Base-by-base conservation (phyloP, 2,329 filamentous ascomycete genomes). In the Celoporthe dispersa region DNA sequence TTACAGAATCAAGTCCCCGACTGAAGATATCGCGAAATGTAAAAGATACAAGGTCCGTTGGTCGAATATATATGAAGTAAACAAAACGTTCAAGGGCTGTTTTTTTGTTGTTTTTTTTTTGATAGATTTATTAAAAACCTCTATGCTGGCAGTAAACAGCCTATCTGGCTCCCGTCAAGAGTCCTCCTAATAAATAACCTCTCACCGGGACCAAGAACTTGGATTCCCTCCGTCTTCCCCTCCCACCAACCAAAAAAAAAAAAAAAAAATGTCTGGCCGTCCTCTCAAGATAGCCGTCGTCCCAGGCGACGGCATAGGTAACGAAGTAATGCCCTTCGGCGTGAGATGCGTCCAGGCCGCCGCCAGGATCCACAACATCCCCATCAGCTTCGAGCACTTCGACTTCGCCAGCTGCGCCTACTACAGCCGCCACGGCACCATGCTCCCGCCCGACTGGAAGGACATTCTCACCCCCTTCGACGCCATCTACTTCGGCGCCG, bases 271-370 rank as follows among this genome's bases (percentile, higher is more conserved):
- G 69, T 12, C 69, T 19, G 53, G 7, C 33, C 51, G 66, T 7
- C 44, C 62, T 3, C 59, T 70, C 16, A 68, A 69, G 9, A 89
- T 91, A 71, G 89, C 89, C n/a, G 85, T 84, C 39, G 90, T 92
- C 68, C 89, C 90, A 0, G 91, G 88, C 9, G 90, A 92, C 75
- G 90, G 90, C 67, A 92, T 92, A 71, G 90, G 91, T 1, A 85
- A 85, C 1, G 91, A 92, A 78, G 90, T 92, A 14, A 87, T 91
- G 78, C 81, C 84, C 41, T 88, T 88, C 1, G 89, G 88, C 2
- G 86, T 92, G 6, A 81, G 84, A 37, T 90, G 88, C 12, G 82
- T 92, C 64, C 79, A 90, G 74, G 84, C 84, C 14, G 79, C 86
- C 1, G 82, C 82, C 35, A 75, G 81, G 25, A 78, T 84, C 2